phyloP scores from a whole-genome alignment of 108 stramenopile species.

The Cyclotella choctawhatcheeana region DNA sequence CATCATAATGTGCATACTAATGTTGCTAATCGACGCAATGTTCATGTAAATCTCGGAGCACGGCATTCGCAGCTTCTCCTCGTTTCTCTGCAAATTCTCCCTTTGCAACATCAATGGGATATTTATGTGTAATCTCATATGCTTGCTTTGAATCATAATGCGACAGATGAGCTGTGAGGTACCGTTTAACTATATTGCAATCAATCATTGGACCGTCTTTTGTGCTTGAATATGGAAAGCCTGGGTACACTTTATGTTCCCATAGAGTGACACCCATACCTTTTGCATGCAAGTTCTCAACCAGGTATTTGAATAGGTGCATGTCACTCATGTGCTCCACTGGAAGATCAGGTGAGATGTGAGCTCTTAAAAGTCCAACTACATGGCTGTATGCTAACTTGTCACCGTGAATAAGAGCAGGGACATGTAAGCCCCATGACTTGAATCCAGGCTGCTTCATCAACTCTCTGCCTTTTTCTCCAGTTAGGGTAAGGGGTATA shows the following conservation, averaged over 20 bases:
- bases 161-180: neutral
- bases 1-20: too few relatives aligned
- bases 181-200: neutral
- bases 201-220: neutral
- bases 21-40: too few relatives aligned
- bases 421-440: neutral
- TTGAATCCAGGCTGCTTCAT: neutral
- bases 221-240: neutral
- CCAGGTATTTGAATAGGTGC: neutral
- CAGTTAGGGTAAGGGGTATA: neutral
- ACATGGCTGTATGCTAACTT: neutral
- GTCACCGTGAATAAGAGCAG: neutral
- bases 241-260: neutral
- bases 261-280: conserved; percentile 3
- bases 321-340: neutral
- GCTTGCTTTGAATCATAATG: neutral
- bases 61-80: too few relatives aligned
- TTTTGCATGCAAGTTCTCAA: neutral
- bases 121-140: neutral
- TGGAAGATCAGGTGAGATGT: neutral
- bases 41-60: too few relatives aligned
- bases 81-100: too few relatives aligned
- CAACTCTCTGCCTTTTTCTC: neutral
- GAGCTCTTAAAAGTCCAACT: neutral
- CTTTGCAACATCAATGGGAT: neutral